phyloP scores from a whole-genome alignment of 768 basidiomycete species.

The Tylopilus sp. region DNA sequence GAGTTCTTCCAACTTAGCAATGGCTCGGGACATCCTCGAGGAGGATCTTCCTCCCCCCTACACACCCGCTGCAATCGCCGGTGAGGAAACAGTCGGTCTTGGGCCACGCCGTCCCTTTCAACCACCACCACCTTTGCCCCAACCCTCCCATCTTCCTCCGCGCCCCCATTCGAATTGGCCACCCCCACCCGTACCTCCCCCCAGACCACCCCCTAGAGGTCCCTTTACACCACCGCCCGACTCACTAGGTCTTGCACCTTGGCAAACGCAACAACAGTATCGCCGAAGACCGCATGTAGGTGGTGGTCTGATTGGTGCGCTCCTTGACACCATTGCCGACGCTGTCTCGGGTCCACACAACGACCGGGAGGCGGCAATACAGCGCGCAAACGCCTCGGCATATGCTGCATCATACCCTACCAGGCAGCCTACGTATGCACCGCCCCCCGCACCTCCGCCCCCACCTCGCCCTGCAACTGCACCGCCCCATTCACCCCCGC shows the following conservation, averaged over 20 bases:
- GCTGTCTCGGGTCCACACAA: slow-evolving; percentile 25
- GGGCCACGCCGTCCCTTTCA: slow-evolving; percentile 68
- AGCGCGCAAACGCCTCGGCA: slow-evolving; percentile 14
- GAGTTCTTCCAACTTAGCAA: neutral
- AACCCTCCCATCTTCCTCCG: neutral
- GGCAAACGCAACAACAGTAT: slow-evolving; percentile 21
- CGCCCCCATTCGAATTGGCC: neutral
- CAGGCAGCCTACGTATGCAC: slow-evolving; percentile 4
- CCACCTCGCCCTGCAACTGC: slow-evolving; percentile 11
- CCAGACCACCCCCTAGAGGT: neutral
- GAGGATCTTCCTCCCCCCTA: slow-evolving; percentile 74
- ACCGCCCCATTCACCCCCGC: slow-evolving; percentile 10
- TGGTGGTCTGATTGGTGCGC: slow-evolving; percentile 26
- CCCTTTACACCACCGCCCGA: slow-evolving; percentile 9
- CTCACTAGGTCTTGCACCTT: slow-evolving; percentile 15
- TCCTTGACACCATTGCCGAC: slow-evolving; percentile 28
- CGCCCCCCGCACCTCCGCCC: slow-evolving; percentile 9
- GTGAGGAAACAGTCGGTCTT: slow-evolving; percentile 59
- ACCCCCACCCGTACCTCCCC: neutral
- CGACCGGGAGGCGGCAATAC: slow-evolving; percentile 13
- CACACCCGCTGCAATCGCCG: slow-evolving; percentile 53
- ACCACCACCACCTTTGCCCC: slow-evolving; percentile 26
- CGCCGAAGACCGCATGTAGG: slow-evolving; percentile 12
- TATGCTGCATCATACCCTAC: slow-evolving; percentile 19
- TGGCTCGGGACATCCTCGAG: slow-evolving; percentile 27